Base-by-base conservation (phyloP, 257 asterid genomes). In the Rehmannia glutinosa region DNA sequence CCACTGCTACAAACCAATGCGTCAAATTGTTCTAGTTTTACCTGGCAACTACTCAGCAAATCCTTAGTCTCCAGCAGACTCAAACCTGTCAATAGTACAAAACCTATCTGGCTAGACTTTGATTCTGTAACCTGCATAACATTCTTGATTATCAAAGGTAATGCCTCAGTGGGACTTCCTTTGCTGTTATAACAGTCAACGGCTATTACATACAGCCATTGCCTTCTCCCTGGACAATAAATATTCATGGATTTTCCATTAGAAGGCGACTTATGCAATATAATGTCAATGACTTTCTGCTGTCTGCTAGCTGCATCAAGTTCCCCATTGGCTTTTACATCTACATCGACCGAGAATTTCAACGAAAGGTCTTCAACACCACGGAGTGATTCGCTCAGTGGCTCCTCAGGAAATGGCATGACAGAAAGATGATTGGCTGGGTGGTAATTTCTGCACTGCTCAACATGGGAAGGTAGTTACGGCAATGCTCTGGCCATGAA, bases 401-500 rank as follows among this genome's bases (percentile, higher is more conserved):
- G 86, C 60, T 86, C 94, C 80, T 86, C 90, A 17, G 68, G 78
- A 63, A 66, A 47, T 38, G 87, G 81, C 72, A 80, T 76, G 67
- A 82, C 78, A 50, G 77, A 75, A 27, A 79, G 83, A 72, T 61
- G 82, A 57, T 73, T 81, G 54, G 60, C 75, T 15, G 89, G 84
- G 65, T 82, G 83, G 78, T 70, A 32, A 13, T 69, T 63, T 69
- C 80, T 81, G 81, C 86, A 82, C 36, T 70, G 83, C 78, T 81
- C 85, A 39, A 85, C 32, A 47, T 82, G 80, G 52, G 83, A 72
- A 87, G 86, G 83, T 87, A 87, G 76, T 68, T 84, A 28, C 66
- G 82, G 70, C 91, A 87, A 72, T 84, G 95, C 77, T 87, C 91
- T 36, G 84, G 84, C 95, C 95, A 84, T 53, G 91, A 84, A 80